phyloP scores from a whole-genome alignment of 2,329 filamentous ascomycete species.

The Canariomyces notabilis region DNA sequence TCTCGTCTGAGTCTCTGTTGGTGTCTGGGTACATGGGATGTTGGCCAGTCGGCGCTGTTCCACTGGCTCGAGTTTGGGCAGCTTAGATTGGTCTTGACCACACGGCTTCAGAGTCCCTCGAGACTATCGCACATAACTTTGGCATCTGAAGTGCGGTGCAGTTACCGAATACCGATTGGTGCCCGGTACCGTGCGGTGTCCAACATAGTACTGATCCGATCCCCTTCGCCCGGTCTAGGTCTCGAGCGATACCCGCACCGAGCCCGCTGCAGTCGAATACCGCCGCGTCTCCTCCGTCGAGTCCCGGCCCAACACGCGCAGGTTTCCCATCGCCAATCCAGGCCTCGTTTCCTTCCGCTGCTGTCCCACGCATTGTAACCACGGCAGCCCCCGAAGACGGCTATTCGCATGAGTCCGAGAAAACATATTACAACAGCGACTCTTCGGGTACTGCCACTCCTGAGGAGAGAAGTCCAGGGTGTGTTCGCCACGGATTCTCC shows the following conservation, averaged over 20 bases:
- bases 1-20: background rate
- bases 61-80: slow-evolving; percentile 5
- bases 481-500: slow-evolving; percentile 17
- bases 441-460: slow-evolving; percentile 33
- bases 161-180: slow-evolving; percentile 25
- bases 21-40: background rate
- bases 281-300: slow-evolving; percentile 40
- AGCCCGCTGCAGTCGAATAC: slow-evolving; percentile 46
- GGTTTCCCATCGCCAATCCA: slow-evolving; percentile 22
- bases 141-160: slow-evolving; percentile 27
- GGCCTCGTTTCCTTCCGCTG: slow-evolving; percentile 24
- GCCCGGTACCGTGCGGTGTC: slow-evolving; percentile 28
- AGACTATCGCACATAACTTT: slow-evolving; percentile 12
- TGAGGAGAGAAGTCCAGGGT: slow-evolving; percentile 30
- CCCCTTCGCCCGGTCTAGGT: slow-evolving; percentile 36
- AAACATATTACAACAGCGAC: slow-evolving; percentile 35
- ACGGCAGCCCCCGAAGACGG: slow-evolving; percentile 28
- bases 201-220: slow-evolving; percentile 31
- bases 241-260: slow-evolving; percentile 42
- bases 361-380: slow-evolving; percentile 32
- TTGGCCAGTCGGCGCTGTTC: background rate
- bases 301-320: slow-evolving; percentile 37
- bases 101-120: slow-evolving; percentile 4
- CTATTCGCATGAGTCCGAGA: slow-evolving; percentile 25
- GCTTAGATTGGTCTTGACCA: slow-evolving; percentile 6